These are phyloP conservation scores for Mycena floridula DNA, from an alignment of 768 basidiomycete species.

Conservation along the genomic window DNA sequence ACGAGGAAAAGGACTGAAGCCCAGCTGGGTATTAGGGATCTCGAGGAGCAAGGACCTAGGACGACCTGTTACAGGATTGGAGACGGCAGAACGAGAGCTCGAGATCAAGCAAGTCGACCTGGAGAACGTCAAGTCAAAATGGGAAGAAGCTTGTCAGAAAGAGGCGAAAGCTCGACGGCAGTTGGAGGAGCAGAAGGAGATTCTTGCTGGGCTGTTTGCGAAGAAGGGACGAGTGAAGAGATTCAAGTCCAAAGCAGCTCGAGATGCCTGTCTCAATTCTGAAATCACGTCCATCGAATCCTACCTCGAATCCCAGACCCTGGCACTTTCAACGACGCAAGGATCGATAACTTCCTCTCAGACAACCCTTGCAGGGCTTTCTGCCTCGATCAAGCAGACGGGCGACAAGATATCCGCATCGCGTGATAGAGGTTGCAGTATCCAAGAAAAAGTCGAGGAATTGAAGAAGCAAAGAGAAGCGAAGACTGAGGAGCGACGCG, in stretches of 20 bases:
- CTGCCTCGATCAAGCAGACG: constrained; percentile 49
- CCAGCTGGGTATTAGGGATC: too few species aligned
- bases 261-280: constrained; percentile 77
- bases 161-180: constrained; percentile 54
- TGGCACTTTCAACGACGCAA: constrained; percentile 48
- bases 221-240: constrained; percentile 88
- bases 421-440: constrained; percentile 46
- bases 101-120: constrained; percentile 64
- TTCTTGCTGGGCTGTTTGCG: constrained; percentile 69
- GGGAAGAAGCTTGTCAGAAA: constrained; percentile 49
- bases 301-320: constrained; percentile 50
- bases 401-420: constrained; percentile 52
- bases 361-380: constrained; percentile 48
- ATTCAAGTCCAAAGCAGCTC: constrained; percentile 77
- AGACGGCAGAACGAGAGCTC: constrained; percentile 44
- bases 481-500: constrained; percentile 78
- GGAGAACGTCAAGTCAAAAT: constrained; percentile 60
- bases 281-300: constrained; percentile 69
- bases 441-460: constrained; percentile 51
- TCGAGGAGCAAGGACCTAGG: too few species aligned
- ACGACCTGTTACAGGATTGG: too few species aligned
- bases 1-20: too few species aligned
- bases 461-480: constrained; percentile 67
- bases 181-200: constrained; percentile 71
- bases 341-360: constrained; percentile 43